Evolutionary conservation across 805 yeast species (phyloP), one percentile per base, ranked within the genome.

Genomic region (Zygosaccharomyces kombuchaensis): DNA sequence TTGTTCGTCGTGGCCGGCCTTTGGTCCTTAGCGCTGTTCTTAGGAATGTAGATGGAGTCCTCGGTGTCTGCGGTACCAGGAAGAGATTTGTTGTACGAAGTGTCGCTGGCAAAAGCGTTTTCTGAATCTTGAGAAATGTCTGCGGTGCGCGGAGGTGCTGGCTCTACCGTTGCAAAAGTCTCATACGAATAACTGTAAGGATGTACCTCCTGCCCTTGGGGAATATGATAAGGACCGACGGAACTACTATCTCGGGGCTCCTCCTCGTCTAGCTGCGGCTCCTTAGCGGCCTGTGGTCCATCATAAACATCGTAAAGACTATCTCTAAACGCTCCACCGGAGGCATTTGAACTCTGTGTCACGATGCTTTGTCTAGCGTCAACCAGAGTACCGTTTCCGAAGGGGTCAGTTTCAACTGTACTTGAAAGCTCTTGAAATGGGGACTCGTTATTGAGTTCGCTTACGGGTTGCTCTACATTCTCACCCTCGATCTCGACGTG

Each of bases 91-190:
- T 27, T 21, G 16, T 27, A 22, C 13, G 21, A 9, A 14, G 10
- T 38, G 23, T 38, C 41, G 10, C 17, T 38, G 12, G 30, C 14
- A 12, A 14, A 40, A n/a, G 29, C 13, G 19, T 8, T 25, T 7
- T 23, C 17, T 10, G 34, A 51, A 16, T 43, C 50, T 36, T 48
- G 50, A 4, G 52, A 51, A 12, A 50, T 48, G 34, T 45, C 46
- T 14, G 54, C 41, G n/a, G 41, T 38, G 10, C 31, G 41, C 16
- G 41, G 41, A 5, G 41, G 41, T 9, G 12, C 12, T 12, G 39
- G 29, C 17, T 36, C 39, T 12, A 31, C 23, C 6, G 34, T 27
- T 9, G 26, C 41, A 26, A 38, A 38, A 27, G 41, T 38, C 14
- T 38, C 41, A 16, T 27, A 38, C 6, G 41, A 27, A 27, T 38